Percentiles rank a stretch among this genome's conserved stretches.
phyloP scores from a whole-genome alignment of 495 filamentous ascomycete species.

The Penicillium bovifimosum region DNA sequence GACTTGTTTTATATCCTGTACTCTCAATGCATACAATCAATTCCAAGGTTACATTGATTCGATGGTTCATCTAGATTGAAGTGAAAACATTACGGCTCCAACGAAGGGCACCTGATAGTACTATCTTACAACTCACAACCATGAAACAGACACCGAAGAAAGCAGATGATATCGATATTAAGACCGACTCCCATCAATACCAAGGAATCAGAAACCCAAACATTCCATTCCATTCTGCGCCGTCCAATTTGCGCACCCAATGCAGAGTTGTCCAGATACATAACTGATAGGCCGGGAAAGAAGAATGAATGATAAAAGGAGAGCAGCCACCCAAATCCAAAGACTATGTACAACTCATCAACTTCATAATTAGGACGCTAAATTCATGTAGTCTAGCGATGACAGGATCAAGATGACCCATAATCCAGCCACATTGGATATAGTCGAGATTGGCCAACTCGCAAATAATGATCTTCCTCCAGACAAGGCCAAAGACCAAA shows the following conservation, averaged over 20 bases:
- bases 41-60: conserved; percentile 9
- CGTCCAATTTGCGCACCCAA: neutral
- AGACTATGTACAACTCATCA: conserved; percentile 7
- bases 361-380: neutral
- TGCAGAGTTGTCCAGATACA: conserved; percentile 1
- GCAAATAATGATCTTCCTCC: no score
- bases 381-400: neutral
- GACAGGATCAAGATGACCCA: neutral
- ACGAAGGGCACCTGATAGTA: no score
- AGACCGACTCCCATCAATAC: neutral
- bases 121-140: neutral
- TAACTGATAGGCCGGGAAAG: neutral
- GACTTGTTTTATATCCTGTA: conserved; percentile 32
- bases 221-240: neutral
- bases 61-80: neutral
- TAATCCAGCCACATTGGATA: no score
- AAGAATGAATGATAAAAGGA: neutral
- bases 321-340: neutral
- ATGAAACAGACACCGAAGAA: neutral
- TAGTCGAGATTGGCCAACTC: no score
- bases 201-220: neutral
- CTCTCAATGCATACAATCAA: conserved; percentile 29
- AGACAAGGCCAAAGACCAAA: no score
- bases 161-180: neutral
- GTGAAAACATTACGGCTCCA: no score